Conservation (phyloP, 345 rosid species). For the Arabidopsis suecica region DNA sequence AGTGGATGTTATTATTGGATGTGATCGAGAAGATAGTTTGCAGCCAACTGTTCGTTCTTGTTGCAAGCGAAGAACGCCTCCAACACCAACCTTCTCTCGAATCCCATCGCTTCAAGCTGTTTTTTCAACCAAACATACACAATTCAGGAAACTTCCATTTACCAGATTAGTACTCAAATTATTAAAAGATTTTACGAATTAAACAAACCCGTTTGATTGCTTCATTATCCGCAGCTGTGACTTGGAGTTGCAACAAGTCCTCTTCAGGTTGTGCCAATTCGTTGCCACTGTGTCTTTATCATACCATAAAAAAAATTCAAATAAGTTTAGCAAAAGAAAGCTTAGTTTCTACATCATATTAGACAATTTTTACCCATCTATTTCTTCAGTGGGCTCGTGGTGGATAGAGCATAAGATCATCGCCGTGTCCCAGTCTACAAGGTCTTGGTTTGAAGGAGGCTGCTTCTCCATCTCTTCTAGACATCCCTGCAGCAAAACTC, state of each 20-base stretch:
- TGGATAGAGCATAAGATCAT: too few species aligned
- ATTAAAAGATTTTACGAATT: background rate
- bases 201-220: conserved; percentile 63
- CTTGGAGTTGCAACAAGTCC: conserved; percentile 36
- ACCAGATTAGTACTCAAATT: background rate
- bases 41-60: conserved; percentile 78
- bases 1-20: conserved; percentile 52
- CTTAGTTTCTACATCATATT: too few species aligned
- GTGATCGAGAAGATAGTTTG: conserved; percentile 75
- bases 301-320: background rate
- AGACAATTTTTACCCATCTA: too few species aligned
- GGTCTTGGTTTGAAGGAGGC: too few species aligned
- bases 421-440: too few species aligned
- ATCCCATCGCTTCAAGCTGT: conserved; percentile 86
- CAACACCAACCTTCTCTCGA: conserved; percentile 60
- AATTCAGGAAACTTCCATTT: background rate
- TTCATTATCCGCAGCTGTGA: conserved; percentile 78
- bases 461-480: conserved; percentile 65
- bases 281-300: conserved; percentile 16
- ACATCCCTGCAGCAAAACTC: background rate
- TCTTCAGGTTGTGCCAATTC: background rate
- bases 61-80: conserved; percentile 76
- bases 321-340: background rate
- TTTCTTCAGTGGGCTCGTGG: too few species aligned
- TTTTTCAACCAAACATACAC: background rate